Evolutionary conservation across 75 land plant genomes (phyloP).

Genomic region (Picea glauca): DNA sequence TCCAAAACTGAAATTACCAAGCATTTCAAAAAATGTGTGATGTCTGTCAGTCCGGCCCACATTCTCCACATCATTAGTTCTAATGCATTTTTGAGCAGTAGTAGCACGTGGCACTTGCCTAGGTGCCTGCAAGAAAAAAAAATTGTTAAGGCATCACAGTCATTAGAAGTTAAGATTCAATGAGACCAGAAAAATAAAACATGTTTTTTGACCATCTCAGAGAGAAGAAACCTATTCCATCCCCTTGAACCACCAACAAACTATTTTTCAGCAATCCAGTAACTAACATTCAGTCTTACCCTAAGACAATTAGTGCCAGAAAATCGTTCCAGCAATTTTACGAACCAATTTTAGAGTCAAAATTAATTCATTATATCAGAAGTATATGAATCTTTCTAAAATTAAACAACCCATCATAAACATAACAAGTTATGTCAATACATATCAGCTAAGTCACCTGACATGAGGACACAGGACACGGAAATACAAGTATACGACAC

Average conservation of each 20-base stretch:
- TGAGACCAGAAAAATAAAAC: not conserved
- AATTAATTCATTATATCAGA: not conserved
- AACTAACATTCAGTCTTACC: no score
- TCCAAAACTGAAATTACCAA: conserved; percentile 96
- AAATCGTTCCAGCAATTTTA: not conserved
- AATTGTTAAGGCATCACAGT: not conserved
- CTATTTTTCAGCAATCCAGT: no score
- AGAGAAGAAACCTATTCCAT: not conserved
- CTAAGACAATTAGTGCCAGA: not conserved
- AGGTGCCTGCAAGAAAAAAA: conserved; percentile 42
- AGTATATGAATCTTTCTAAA: no score
- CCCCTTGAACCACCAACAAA: not conserved
- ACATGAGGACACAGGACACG: no score
- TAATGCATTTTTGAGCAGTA: conserved; percentile 81
- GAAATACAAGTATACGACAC: no score
- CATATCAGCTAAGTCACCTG: no score
- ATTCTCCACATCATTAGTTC: conserved; percentile 94
- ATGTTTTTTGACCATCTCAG: not conserved
- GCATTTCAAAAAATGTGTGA: conserved; percentile 97
- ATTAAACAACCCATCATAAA: no score
- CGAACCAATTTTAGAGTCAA: not conserved
- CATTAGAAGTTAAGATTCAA: not conserved
- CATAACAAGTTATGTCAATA: no score
- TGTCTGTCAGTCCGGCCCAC: conserved; percentile 87
- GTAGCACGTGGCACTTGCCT: conserved; percentile 67